Percentiles rank a stretch among this genome's conserved stretches.
These are phyloP conservation scores for Isoetes taiwanensis DNA, from an alignment of 75 land plant genomes.

Conservation along the genomic window DNA sequence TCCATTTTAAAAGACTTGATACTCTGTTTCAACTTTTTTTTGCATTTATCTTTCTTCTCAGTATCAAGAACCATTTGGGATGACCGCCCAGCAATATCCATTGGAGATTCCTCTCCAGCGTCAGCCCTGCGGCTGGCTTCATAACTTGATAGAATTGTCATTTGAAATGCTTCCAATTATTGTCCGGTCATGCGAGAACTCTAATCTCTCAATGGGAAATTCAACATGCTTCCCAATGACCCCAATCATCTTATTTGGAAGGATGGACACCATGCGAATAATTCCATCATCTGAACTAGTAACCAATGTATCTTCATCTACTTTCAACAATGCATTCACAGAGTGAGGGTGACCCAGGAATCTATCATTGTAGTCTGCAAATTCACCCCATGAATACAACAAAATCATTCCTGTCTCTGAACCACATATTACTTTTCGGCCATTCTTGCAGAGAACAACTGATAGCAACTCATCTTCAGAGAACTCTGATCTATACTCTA, in stretches of 20 bases:
- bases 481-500: constrained; percentile 47
- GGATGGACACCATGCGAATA: constrained; percentile 68
- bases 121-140: too few species aligned
- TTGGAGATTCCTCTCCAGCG: too few species aligned
- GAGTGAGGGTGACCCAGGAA: constrained; percentile 73
- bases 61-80: too few species aligned
- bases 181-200: constrained; percentile 59
- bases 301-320: constrained; percentile 88
- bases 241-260: constrained; percentile 82
- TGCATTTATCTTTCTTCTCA: too few species aligned
- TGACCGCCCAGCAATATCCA: too few species aligned
- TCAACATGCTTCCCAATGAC: constrained; percentile 93
- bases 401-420: constrained; percentile 74
- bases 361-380: constrained; percentile 91
- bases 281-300: constrained; percentile 85
- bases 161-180: constrained; percentile 83
- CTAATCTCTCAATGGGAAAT: constrained; percentile 83
- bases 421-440: constrained; percentile 80
- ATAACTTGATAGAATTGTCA: constrained; percentile 72
- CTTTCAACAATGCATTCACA: constrained; percentile 76
- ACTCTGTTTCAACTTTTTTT: too few species aligned
- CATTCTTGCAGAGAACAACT: constrained; percentile 72
- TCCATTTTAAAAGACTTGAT: too few species aligned
- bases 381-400: constrained; percentile 87
- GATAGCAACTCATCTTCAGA: constrained; percentile 91